Base-by-base conservation (phyloP, 192 early-diverging fungal species). In the Umbelopsis ramanniana region DNA sequence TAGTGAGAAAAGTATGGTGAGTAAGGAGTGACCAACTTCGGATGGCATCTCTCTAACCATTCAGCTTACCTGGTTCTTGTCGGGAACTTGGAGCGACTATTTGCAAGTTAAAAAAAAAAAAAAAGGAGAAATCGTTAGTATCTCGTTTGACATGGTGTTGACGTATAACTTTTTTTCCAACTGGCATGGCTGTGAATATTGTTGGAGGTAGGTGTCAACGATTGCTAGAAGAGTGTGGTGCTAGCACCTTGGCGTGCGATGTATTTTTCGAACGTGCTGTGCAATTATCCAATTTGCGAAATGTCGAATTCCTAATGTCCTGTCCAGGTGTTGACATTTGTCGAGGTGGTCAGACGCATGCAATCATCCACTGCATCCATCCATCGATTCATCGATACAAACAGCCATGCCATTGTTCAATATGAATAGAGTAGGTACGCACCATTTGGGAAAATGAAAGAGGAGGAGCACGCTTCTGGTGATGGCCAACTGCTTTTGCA, bases 71-170 rank as follows among this genome's bases (percentile, higher is more conserved):
- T 92, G 89, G 82, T 88, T 90, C 90, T 94, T 92, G 80, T 92
- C 91, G 68, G 92, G 90, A 77, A 94, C 93, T 73, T 94, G 92
- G 88, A 96, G 92, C 81, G 94, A 93, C 93, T 90, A 73, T 8
- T 29, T 29, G n/a, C n/a, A n/a, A n/a, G n/a, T 47, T 52, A 19
- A 22, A 47, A 15, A 55, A 24, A 40, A 22, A 67, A 52, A 69
- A 52, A 69, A 67, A 48, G 48, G 33, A 54, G 15, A 48, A 37
- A n/a, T 63, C 5, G 29, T 19, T 33, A 63, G 33, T 14, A 38
- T n/a, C 14, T 29, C 7, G 7, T 19, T n/a, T 50, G 48, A 50
- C 4, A 17, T 15, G 9, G 15, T n/a, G 48, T 21, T 6, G 46
- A n/a, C 3, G 17, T 15, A 19, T 50, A 50, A 43, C n/a, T n/a